A percentile compares a stretch with the other conserved stretches of the same genome.
phyloP scores from a whole-genome alignment of 805 yeast genomes.

The Ogataea sp. region DNA sequence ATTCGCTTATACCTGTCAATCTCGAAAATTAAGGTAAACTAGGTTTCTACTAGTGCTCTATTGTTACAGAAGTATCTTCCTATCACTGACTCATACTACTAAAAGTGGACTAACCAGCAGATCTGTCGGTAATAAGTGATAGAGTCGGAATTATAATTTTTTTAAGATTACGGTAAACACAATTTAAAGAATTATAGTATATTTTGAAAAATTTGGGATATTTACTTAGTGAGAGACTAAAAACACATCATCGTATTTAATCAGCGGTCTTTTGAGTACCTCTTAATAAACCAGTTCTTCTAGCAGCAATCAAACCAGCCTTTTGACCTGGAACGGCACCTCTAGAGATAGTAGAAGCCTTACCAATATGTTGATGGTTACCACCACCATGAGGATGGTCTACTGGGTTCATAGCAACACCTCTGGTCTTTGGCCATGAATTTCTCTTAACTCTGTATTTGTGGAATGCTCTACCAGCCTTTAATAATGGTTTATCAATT shows the following conservation, averaged over 20 bases:
- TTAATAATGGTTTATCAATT: conserved; percentile 98
- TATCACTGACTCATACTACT: no score
- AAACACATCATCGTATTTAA: neutral
- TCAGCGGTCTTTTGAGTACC: conserved; percentile 53
- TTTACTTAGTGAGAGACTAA: no score
- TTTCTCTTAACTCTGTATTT: conserved; percentile 98
- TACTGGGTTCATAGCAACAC: conserved; percentile 99
- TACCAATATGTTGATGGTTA: conserved; percentile 99
- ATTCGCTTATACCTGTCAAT: no score
- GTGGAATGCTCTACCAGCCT: conserved; percentile 99
- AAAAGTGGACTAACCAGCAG: no score
- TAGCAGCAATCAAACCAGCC: conserved; percentile 99
- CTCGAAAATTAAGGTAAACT: no score
- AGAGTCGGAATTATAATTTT: no score
- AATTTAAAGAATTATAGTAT: no score
- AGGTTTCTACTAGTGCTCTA: no score
- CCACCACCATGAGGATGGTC: conserved; percentile 99
- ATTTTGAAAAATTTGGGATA: no score
- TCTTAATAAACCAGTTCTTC: conserved; percentile 99
- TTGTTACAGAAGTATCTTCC: no score
- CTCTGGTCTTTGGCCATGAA: conserved; percentile 99
- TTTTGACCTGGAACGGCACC: conserved; percentile 99
- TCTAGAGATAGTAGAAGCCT: conserved; percentile 98
- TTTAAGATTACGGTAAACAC: no score
- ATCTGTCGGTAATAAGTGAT: no score